These are phyloP conservation scores for Thalassiosira profunda DNA, from an alignment of 108 stramenopile species.

Conservation along the genomic window DNA sequence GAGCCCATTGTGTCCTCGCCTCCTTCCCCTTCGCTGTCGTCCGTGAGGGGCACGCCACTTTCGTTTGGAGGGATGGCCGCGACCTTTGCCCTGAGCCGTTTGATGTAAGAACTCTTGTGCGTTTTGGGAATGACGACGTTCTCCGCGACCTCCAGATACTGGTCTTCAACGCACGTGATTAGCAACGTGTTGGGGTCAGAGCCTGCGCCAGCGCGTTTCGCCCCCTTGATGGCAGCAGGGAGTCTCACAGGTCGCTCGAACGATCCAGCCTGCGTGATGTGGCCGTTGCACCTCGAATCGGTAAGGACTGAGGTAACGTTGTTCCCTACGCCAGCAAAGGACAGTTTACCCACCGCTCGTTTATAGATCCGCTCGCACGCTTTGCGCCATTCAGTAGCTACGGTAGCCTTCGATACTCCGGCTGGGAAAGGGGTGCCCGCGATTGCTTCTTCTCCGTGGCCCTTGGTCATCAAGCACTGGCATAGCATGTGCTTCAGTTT, in stretches of 20 bases:
- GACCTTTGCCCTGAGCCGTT: conserved; percentile 74
- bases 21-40: conserved; percentile 86
- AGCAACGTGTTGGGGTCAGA: conserved; percentile 44
- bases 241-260: conserved; percentile 86
- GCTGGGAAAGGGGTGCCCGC: conserved; percentile 12
- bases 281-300: conserved; percentile 82
- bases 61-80: conserved; percentile 47
- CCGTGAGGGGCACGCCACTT: conserved; percentile 76
- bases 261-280: conserved; percentile 75
- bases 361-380: conserved; percentile 84
- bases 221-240: conserved; percentile 88
- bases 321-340: conserved; percentile 54
- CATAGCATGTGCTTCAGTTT: conserved; percentile 28
- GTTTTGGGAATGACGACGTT: conserved; percentile 73
- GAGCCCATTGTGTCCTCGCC: conserved; percentile 91
- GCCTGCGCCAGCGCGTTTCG: conserved; percentile 73
- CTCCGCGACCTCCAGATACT: conserved; percentile 69
- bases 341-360: conserved; percentile 46
- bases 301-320: conserved; percentile 68
- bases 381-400: conserved; percentile 73
- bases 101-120: conserved; percentile 71
- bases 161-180: conserved; percentile 60
- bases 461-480: conserved; percentile 53
- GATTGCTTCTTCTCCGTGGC: conserved; percentile 66
- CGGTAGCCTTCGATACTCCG: conserved; percentile 12